Conservation (phyloP, 352 stramenopile genomes). For the Phytophthora sp. region DNA sequence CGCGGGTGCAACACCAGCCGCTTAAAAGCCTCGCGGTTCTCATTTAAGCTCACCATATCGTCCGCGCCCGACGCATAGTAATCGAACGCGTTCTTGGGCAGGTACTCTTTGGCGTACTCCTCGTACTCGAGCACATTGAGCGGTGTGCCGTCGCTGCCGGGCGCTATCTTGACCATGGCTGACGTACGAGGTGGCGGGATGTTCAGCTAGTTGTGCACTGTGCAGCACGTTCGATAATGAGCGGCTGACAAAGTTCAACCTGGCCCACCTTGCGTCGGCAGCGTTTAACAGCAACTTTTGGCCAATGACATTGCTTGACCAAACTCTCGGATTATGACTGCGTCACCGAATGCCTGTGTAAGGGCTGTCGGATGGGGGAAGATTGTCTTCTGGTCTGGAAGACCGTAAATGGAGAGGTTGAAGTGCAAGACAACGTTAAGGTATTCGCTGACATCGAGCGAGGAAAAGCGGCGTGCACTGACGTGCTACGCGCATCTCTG, state of each 20-base stretch:
- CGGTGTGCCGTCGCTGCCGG: slow-evolving; percentile 72
- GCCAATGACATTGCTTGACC: slow-evolving; percentile 26
- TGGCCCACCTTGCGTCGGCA: slow-evolving; percentile 21
- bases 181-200: neutral
- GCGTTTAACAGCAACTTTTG: slow-evolving; percentile 18
- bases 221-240: slow-evolving; percentile 17
- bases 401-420: neutral
- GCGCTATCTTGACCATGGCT: slow-evolving; percentile 67
- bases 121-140: slow-evolving; percentile 93
- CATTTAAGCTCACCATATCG: slow-evolving; percentile 87
- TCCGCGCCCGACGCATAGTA: slow-evolving; percentile 94
- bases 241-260: slow-evolving; percentile 1
- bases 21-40: slow-evolving; percentile 92
- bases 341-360: no score
- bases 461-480: neutral
- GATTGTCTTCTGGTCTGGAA: no score
- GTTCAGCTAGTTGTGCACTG: slow-evolving; percentile 16
- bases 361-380: no score
- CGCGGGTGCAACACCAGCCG: slow-evolving; percentile 94
- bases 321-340: slow-evolving; percentile 19
- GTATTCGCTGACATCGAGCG: neutral
- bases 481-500: no score
- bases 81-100: slow-evolving; percentile 92
- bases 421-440: slow-evolving; percentile 15
- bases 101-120: slow-evolving; percentile 84